Percentiles rank a stretch among this genome's conserved stretches.
phyloP scores from a whole-genome alignment of 23 red algal genomes.

The Cyanidium caldarium region DNA sequence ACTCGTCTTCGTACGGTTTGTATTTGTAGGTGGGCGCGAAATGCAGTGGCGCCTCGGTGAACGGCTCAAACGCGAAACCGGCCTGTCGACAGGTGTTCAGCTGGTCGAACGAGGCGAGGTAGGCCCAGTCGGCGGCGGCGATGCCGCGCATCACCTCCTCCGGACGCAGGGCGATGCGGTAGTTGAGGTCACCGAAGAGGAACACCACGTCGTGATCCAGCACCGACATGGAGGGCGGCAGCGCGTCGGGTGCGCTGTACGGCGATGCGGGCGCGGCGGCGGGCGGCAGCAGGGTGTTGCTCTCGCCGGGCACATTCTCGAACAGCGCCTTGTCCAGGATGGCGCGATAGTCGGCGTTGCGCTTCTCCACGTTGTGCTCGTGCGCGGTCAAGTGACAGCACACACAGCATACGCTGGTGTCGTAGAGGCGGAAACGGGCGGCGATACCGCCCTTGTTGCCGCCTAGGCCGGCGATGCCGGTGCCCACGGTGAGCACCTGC shows the following conservation, averaged over 20 bases:
- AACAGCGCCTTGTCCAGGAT: constrained; percentile 74
- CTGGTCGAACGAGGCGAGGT: constrained; percentile 48
- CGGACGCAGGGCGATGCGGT: constrained; percentile 52
- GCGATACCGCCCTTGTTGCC: constrained; percentile 96
- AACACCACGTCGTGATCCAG: constrained; percentile 73
- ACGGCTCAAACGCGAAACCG: constrained; percentile 41
- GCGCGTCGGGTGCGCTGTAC: background rate
- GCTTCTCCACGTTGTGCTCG: constrained; percentile 56
- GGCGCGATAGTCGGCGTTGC: constrained; percentile 79
- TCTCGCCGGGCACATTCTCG: background rate
- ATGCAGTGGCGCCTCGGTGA: constrained; percentile 41
- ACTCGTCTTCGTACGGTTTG: constrained; percentile 27
- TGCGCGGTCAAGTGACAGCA: constrained; percentile 78
- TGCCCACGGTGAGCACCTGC: constrained; percentile 45
- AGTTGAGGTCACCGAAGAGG: constrained; percentile 91
- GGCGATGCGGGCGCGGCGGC: background rate
- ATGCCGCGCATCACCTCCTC: constrained; percentile 45
- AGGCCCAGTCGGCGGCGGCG: constrained; percentile 25
- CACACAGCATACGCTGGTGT: constrained; percentile 55
- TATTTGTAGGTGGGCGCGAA: constrained; percentile 88
- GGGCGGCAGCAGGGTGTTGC: background rate
- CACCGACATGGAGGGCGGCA: background rate
- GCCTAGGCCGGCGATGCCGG: constrained; percentile 56
- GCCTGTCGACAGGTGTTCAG: constrained; percentile 28
- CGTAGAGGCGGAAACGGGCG: constrained; percentile 59